Base-by-base conservation (phyloP, 345 rosid genomes). In the Litchi chinensis region DNA sequence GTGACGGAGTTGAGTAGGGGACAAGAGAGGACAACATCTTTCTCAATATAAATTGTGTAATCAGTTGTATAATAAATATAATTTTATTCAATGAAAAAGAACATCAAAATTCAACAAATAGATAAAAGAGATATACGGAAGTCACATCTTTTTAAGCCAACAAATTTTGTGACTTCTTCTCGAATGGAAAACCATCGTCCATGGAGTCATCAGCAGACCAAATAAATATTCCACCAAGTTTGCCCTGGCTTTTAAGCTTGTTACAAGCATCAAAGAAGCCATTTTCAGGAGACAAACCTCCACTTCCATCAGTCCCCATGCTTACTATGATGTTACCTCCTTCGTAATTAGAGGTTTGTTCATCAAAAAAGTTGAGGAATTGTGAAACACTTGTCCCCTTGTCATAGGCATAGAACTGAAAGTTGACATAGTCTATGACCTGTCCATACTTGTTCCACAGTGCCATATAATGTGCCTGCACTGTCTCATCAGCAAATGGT, bases 191-290 rank as follows among this genome's bases (percentile, higher is more conserved):
- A 28, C 82, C 80, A 0, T 71, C 80, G 71, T 84, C 65, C 89
- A 68, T 88, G 70, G 92, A 91, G 82, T 89, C 85, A 82, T 89
- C 92, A 9, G 92, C 90, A n/a, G 91, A 88, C 88, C 92, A 88
- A 19, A 88, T 76, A 75, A 91, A 89, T 10, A 89, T 89, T 52
- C 92, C 94, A 56, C 81, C 82, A 71, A 89, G 91, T 63, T 85
- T 84, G 37, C 83, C 85, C 5, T 4, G 40, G 8, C 37, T 50
- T 80, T 78, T 80, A 41, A 87, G 90, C 72, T 8, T 71, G 8
- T 26, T 41, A 24, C 90, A 89, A 19, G 88, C 91, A 26, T 71
- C 19, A n/a, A 91, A 88, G 72, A 86, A 91, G 22, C 88, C 90
- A 21, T 84, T 70, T 67, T 81, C 26, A 10, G 88, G 90, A 32